Conservation (phyloP, 805 yeast genomes). For the Lipomyces spencermartinsiae region DNA sequence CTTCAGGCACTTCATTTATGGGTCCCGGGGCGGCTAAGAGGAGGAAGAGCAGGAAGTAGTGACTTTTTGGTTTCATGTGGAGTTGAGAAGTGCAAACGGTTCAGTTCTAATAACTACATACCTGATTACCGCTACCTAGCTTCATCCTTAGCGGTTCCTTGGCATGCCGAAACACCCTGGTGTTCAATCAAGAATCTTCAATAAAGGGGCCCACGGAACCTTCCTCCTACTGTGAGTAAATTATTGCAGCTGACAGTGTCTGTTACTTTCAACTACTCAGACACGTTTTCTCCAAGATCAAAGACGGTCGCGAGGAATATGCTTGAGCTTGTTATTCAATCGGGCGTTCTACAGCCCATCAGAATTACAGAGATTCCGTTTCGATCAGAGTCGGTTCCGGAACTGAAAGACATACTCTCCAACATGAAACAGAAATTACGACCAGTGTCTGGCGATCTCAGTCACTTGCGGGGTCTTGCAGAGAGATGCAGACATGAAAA, state of each 20-base stretch:
- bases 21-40: not conserved
- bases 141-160: not conserved
- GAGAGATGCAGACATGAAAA: constrained; percentile 67
- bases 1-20: not conserved
- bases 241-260: constrained; percentile 56
- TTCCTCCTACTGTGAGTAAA: no score
- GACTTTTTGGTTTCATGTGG: not conserved
- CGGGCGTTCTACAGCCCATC: constrained; percentile 34
- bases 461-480: constrained; percentile 50
- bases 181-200: not conserved
- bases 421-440: constrained; percentile 1
- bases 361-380: constrained; percentile 42
- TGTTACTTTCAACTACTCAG: constrained; percentile 72
- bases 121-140: not conserved
- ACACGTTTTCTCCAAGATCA: constrained; percentile 55
- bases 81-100: not conserved
- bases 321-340: constrained; percentile 46
- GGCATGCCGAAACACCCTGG: not conserved
- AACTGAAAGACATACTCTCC: constrained; percentile 19
- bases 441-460: constrained; percentile 14
- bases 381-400: constrained; percentile 24
- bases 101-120: not conserved
- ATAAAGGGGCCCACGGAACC: not conserved
- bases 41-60: not conserved
- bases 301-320: constrained; percentile 60